These are phyloP conservation scores for Plasmodium gonderi DNA, from an alignment of 169 alveolate species.

Conservation along the genomic window DNA sequence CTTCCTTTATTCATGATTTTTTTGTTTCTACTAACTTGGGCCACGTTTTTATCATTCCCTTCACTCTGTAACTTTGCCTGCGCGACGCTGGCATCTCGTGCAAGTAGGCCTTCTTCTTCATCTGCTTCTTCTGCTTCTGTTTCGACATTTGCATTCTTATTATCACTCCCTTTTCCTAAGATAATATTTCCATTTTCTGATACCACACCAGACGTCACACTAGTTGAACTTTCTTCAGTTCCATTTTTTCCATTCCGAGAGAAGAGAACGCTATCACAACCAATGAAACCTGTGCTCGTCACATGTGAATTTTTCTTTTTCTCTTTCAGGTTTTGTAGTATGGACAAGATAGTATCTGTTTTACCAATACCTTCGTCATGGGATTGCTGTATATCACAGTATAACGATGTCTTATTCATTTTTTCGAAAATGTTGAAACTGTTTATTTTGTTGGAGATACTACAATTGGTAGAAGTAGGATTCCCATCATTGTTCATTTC, in stretches of 20 bases:
- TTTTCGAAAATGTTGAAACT: conserved; percentile 57
- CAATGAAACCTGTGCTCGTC: background rate
- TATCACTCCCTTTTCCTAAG: too few species aligned
- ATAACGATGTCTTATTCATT: conserved; percentile 55
- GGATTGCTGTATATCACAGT: background rate
- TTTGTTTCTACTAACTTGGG: background rate
- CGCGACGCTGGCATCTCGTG: too few species aligned
- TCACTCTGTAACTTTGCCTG: background rate
- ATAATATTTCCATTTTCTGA: too few species aligned
- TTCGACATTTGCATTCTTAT: too few species aligned
- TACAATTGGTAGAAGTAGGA: conserved; percentile 21
- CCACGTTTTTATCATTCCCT: background rate
- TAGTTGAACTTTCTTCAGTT: too few species aligned
- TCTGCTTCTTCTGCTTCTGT: too few species aligned
- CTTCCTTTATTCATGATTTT: background rate
- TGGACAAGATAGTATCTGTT: background rate
- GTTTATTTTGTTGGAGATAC: background rate
- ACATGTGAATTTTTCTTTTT: background rate
- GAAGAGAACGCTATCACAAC: too few species aligned
- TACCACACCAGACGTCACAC: too few species aligned
- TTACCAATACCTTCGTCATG: background rate
- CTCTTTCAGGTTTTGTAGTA: conserved; percentile 16
- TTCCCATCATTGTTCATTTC: conserved; percentile 25
- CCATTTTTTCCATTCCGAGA: too few species aligned
- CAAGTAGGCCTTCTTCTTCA: too few species aligned